These are phyloP conservation scores for Phytophthora kernoviae DNA, from an alignment of 352 stramenopile species.

Conservation along the genomic window DNA sequence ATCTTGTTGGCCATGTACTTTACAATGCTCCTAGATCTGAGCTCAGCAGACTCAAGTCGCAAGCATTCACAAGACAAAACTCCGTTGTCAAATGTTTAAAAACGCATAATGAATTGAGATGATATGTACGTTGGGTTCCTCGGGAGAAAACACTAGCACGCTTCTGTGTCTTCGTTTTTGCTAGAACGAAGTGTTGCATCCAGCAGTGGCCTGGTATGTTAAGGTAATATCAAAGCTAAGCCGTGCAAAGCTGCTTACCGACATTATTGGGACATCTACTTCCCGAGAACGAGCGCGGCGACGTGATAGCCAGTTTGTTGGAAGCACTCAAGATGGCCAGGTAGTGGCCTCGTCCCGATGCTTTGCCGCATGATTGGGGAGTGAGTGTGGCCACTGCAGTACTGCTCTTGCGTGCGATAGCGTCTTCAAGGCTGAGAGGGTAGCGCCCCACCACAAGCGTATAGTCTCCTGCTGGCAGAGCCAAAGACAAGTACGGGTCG, in stretches of 20 bases:
- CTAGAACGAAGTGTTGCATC: slow-evolving; percentile 19
- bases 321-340: slow-evolving; percentile 54
- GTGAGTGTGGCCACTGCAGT: slow-evolving; percentile 44
- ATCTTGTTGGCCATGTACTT: too few species aligned
- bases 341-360: slow-evolving; percentile 51
- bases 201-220: slow-evolving; percentile 15
- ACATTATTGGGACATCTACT: slow-evolving; percentile 36
- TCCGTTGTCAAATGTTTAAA: too few species aligned
- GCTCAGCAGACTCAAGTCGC: too few species aligned
- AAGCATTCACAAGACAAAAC: too few species aligned
- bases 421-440: slow-evolving; percentile 62
- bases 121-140: slow-evolving; percentile 20
- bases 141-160: slow-evolving; percentile 3
- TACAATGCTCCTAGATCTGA: too few species aligned
- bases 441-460: slow-evolving; percentile 70
- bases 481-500: slow-evolving; percentile 73
- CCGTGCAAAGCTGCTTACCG: slow-evolving; percentile 28
- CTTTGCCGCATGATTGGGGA: slow-evolving; percentile 54
- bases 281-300: slow-evolving; percentile 51
- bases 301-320: slow-evolving; percentile 34
- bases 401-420: slow-evolving; percentile 40
- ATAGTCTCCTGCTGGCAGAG: slow-evolving; percentile 53
- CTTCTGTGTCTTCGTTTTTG: slow-evolving; percentile 20
- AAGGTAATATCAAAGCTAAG: neutral
- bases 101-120: slow-evolving; percentile 31